These are phyloP conservation scores for Arctostaphylos glauca DNA, from an alignment of 148 eudicot genomes.

Conservation along the genomic window DNA sequence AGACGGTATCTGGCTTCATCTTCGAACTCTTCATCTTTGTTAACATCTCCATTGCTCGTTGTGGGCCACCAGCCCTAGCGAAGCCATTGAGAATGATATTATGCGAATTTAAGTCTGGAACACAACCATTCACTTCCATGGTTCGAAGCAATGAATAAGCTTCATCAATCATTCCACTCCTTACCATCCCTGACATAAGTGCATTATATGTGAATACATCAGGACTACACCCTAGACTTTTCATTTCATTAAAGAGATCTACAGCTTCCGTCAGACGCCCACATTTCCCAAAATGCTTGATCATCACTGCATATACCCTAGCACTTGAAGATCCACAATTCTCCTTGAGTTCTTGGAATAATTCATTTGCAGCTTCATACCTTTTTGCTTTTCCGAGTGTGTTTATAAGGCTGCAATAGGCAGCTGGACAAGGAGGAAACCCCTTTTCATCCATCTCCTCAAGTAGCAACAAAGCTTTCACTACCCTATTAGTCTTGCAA, in stretches of 20 bases:
- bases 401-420: slow-evolving; percentile 90
- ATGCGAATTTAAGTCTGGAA: slow-evolving; percentile 72
- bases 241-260: slow-evolving; percentile 85
- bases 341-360: slow-evolving; percentile 88
- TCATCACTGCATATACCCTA: slow-evolving; percentile 94
- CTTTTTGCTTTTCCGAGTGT: slow-evolving; percentile 83
- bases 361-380: slow-evolving; percentile 88
- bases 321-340: slow-evolving; percentile 84
- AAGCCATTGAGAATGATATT: slow-evolving; percentile 84
- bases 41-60: slow-evolving; percentile 69
- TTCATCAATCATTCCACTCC: slow-evolving; percentile 75
- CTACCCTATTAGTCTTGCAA: slow-evolving; percentile 79
- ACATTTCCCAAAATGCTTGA: slow-evolving; percentile 84
- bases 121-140: slow-evolving; percentile 81
- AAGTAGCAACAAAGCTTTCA: slow-evolving; percentile 79
- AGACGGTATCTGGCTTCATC: slow-evolving; percentile 72
- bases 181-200: slow-evolving; percentile 89
- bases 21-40: slow-evolving; percentile 61
- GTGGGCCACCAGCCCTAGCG: slow-evolving; percentile 74
- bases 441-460: slow-evolving; percentile 99
- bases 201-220: slow-evolving; percentile 86
- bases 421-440: slow-evolving; percentile 93
- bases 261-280: slow-evolving; percentile 68
- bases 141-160: slow-evolving; percentile 61
- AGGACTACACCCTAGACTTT: slow-evolving; percentile 65